Evolutionary conservation across 1,284 basidiomycete species (phyloP).

Genomic region (Leucoagaricus sp.): DNA sequence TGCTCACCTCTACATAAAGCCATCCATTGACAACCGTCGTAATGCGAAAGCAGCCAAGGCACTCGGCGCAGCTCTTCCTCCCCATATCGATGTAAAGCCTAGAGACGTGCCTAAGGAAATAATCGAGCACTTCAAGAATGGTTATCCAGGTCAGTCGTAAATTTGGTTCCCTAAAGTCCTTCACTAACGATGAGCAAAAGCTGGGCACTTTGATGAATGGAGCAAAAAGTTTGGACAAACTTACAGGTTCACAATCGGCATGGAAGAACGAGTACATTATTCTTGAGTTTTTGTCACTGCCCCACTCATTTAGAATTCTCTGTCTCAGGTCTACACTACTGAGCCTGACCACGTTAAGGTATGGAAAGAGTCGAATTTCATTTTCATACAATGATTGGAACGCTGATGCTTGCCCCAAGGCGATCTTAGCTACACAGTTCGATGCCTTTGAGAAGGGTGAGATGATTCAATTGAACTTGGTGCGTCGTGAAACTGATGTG

Average conservation of each 20-base stretch:
- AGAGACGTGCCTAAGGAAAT: slow-evolving; percentile 22
- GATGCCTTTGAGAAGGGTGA: slow-evolving; percentile 42
- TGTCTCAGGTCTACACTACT: slow-evolving; percentile 35
- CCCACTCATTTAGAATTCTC: not conserved
- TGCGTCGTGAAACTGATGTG: not conserved
- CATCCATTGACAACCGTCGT: slow-evolving; percentile 17
- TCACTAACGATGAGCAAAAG: slow-evolving; percentile 19
- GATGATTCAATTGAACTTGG: not conserved
- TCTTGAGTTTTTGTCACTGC: not conserved
- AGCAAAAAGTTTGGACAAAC: slow-evolving; percentile 25
- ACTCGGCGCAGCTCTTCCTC: slow-evolving; percentile 33
- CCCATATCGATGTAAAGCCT: slow-evolving; percentile 26
- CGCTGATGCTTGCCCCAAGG: slow-evolving; percentile 18
- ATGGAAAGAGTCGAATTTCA: not conserved
- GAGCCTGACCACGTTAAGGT: slow-evolving; percentile 44
- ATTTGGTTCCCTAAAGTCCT: too few relatives aligned
- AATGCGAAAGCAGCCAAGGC: slow-evolving; percentile 25
- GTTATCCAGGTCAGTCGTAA: slow-evolving; percentile 32
- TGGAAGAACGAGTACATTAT: slow-evolving; percentile 7
- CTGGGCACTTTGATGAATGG: slow-evolving; percentile 29
- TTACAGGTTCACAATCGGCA: slow-evolving; percentile 10
- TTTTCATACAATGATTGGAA: not conserved
- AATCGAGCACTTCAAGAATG: slow-evolving; percentile 28
- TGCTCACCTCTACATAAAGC: slow-evolving; percentile 1
- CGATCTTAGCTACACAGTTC: slow-evolving; percentile 43